Base-by-base conservation (phyloP, 2,329 filamentous ascomycete species). In the Phyllosticta ampelicida region DNA sequence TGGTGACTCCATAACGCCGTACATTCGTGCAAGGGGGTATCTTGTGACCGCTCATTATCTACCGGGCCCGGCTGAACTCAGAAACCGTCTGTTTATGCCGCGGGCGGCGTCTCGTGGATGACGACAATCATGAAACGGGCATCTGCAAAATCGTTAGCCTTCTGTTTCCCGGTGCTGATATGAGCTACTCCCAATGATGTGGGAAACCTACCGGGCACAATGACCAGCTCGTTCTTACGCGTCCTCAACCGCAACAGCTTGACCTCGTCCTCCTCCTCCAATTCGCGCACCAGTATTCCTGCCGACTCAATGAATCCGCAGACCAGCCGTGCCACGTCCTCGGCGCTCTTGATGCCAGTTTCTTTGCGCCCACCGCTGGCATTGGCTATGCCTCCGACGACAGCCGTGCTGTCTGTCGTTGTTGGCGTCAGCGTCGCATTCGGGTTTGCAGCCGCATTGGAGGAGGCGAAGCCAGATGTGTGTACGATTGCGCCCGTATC, bases 151-250 rank as follows among this genome's bases (percentile, higher is more conserved):
- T 21, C 26, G 21, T 53, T 26, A 48, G 53, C 21, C 19, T 5
- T 28, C 10, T 5, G 4, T 2, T 23, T 48, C 23, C 11, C 9
- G 3, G 6, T 6, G n/a, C 36, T 8, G 20, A 1, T 55, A 21
- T 21, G 28, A 36, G n/a, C 2, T n/a, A 26, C 13, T 16, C 18
- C n/a, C 19, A 13, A 20, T 1, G 4, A 23, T 28, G 23, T 18
- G 13, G 36, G 36, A 5, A 29, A 60, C 71, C 52, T 69, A 79
- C 77, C 77, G 56, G 87, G 88, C 19, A 92, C 86, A 66, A 94
- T 89, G 60, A 94, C 86, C 62, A 94, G 75, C 71, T 95, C 89
- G 65, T 90, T 87, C 71, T 88, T 90, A 76, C 85, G 90, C n/a
- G 88, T 92, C 63, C 89, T 81, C 63, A 95, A 69, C 62, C 88